These are phyloP conservation scores for Saccharata proteae DNA, from an alignment of 2,329 filamentous ascomycete genomes.

Conservation along the genomic window DNA sequence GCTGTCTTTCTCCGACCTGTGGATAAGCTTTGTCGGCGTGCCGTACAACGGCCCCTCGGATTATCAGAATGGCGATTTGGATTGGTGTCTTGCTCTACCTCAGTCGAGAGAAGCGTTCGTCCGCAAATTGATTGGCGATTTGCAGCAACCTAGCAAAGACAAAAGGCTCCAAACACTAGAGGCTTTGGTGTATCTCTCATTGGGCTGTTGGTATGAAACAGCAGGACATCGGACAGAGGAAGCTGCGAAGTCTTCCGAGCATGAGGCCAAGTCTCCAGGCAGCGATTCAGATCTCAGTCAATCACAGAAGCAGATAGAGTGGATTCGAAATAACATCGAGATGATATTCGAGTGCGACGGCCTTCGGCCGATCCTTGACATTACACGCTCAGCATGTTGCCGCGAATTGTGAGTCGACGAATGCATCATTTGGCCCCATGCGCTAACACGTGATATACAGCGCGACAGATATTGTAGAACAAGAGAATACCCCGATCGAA, in stretches of 20 bases:
- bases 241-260: conserved; percentile 10
- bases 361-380: conserved; percentile 27
- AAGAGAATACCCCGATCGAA: conserved; percentile 15
- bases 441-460: conserved; percentile 4
- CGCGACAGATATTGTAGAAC: conserved; percentile 6
- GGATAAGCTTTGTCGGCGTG: conserved; percentile 36
- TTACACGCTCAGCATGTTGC: conserved; percentile 23
- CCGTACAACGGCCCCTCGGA: conserved; percentile 32
- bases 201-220: conserved; percentile 39
- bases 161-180: conserved; percentile 26
- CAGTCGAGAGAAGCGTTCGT: conserved; percentile 48
- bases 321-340: conserved; percentile 33
- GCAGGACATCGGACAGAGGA: no score
- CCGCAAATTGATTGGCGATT: conserved; percentile 24
- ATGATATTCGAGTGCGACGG: conserved; percentile 29
- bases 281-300: conserved; percentile 10
- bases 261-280: conserved; percentile 3
- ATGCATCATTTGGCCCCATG: neutral
- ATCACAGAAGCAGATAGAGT: conserved; percentile 30
- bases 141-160: conserved; percentile 16
- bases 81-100: conserved; percentile 56
- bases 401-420: conserved; percentile 12
- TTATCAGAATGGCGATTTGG: conserved; percentile 31
- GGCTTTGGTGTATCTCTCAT: conserved; percentile 33
- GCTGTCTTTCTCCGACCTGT: conserved; percentile 64